A percentile compares a stretch with the other conserved stretches of the same genome.
Conservation (phyloP, 2,329 filamentous ascomycete species). For the Trichoderma breve region DNA sequence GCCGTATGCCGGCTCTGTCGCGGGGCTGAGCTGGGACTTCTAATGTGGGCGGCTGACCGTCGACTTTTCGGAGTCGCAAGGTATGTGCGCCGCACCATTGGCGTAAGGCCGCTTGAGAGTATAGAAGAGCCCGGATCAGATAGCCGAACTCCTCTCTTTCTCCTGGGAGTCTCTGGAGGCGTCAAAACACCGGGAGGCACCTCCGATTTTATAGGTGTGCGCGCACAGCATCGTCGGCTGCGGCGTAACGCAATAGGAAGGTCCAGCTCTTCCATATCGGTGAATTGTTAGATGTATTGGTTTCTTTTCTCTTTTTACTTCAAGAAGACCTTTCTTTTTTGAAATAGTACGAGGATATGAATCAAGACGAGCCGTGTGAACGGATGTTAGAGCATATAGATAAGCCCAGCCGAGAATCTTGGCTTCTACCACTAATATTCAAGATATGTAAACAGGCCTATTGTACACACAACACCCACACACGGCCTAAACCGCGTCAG, state of each 20-base stretch:
- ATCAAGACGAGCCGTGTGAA: neutral
- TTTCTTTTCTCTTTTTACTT: neutral
- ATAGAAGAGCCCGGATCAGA: slow-evolving; percentile 53
- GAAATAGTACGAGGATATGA: too few species aligned
- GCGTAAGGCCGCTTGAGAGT: slow-evolving; percentile 54
- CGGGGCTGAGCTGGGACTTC: slow-evolving; percentile 1
- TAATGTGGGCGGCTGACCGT: slow-evolving; percentile 45
- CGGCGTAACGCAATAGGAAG: slow-evolving; percentile 57
- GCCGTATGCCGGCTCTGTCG: slow-evolving; percentile 31
- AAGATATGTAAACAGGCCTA: neutral
- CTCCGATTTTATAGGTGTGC: slow-evolving; percentile 30
- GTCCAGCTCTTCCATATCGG: slow-evolving; percentile 40
- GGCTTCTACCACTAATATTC: neutral
- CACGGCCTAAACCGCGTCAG: neutral
- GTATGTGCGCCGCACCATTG: slow-evolving; percentile 54
- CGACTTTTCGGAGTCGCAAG: slow-evolving; percentile 42
- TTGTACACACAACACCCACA: neutral
- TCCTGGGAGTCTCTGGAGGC: slow-evolving; percentile 32
- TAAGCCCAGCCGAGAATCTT: neutral
- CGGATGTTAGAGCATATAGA: neutral
- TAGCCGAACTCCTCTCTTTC: slow-evolving; percentile 55
- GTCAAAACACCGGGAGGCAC: slow-evolving; percentile 17
- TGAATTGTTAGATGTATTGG: neutral
- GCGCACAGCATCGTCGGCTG: slow-evolving; percentile 45
- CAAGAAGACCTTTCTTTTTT: neutral